phyloP scores from a whole-genome alignment of 2,329 filamentous ascomycete species.

The Stagonosporopsis vannaccii region DNA sequence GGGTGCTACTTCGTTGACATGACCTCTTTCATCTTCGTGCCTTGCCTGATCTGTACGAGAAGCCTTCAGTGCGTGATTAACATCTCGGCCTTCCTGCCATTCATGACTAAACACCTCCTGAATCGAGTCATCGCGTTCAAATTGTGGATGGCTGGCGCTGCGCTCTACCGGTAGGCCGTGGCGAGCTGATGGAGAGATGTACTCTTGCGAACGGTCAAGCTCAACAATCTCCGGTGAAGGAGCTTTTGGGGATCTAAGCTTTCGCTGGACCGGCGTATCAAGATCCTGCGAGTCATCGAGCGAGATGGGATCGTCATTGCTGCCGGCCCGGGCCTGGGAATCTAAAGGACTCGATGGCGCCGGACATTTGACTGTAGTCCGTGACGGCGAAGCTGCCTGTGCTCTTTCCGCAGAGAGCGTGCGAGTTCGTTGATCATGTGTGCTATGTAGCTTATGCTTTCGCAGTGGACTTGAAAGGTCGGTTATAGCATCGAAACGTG shows the following conservation, averaged over 20 bases:
- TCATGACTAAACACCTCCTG: background rate
- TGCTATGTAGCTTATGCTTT: background rate
- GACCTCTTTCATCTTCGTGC: background rate
- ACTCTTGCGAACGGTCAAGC: constrained; percentile 6
- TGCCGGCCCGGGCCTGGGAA: background rate
- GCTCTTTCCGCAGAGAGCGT: background rate
- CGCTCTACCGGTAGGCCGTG: background rate
- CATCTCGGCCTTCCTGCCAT: background rate
- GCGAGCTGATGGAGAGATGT: background rate
- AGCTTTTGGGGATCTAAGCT: background rate
- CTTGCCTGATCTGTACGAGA: background rate
- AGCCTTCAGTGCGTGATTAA: background rate
- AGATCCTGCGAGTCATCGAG: constrained; percentile 17
- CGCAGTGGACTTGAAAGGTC: background rate
- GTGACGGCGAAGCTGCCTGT: background rate
- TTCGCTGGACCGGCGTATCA: background rate
- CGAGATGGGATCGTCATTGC: constrained; percentile 10
- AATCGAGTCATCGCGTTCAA: constrained; percentile 1
- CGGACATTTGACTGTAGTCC: background rate
- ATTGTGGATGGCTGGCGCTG: background rate
- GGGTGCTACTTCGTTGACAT: background rate
- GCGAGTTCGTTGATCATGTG: background rate
- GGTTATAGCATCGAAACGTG: background rate
- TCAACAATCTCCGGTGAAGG: background rate
- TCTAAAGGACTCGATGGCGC: background rate